A percentile compares a stretch with the other conserved stretches of the same genome.
Conservation (phyloP, 2,329 filamentous ascomycete species). For the Botryotinia convoluta region DNA sequence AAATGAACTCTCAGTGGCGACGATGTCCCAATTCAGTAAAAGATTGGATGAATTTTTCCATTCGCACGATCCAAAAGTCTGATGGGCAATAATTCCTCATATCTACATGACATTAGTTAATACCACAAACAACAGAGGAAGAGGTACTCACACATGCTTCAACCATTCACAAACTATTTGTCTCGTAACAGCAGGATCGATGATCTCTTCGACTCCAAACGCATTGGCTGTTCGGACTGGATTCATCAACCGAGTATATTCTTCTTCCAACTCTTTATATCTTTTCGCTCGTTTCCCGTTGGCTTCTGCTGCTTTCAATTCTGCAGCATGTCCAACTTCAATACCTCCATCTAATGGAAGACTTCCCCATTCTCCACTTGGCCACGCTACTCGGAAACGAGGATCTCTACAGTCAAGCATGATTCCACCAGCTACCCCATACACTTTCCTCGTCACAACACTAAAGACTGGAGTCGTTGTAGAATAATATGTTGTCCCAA, state of each 20-base stretch:
- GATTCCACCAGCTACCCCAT: constrained; percentile 62
- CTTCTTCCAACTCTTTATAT: constrained; percentile 57
- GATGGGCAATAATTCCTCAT: constrained; percentile 32
- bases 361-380: constrained; percentile 60
- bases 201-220: constrained; percentile 63
- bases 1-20: neutral
- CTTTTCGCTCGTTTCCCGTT: constrained; percentile 48
- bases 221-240: constrained; percentile 62
- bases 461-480: constrained; percentile 62
- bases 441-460: constrained; percentile 59
- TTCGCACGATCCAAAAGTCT: constrained; percentile 39
- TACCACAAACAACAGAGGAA: too few relatives aligned
- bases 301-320: constrained; percentile 54
- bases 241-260: constrained; percentile 62
- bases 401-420: constrained; percentile 64
- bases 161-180: constrained; percentile 55
- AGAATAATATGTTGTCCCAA: constrained; percentile 60
- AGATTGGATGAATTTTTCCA: constrained; percentile 45
- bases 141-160: constrained; percentile 46
- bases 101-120: constrained; percentile 18
- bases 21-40: constrained; percentile 31
- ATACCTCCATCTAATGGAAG: constrained; percentile 63
- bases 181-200: constrained; percentile 59
- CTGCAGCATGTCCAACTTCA: constrained; percentile 60
- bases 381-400: constrained; percentile 61